phyloP scores from a whole-genome alignment of 495 filamentous ascomycete genomes.

The Usnea hakonensis region DNA sequence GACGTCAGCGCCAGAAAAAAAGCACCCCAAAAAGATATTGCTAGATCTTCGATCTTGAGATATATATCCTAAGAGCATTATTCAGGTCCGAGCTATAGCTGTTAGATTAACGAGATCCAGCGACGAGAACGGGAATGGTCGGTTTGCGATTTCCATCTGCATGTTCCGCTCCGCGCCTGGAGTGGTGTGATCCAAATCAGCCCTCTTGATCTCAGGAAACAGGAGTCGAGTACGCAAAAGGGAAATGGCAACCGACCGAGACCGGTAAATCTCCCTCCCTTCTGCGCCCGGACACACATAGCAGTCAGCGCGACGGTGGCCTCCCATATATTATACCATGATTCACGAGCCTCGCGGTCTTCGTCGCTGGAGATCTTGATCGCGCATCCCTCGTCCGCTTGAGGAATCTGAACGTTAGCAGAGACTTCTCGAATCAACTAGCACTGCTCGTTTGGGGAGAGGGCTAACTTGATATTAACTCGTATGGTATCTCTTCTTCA shows the following conservation, averaged over 20 bases:
- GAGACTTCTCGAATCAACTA: not conserved
- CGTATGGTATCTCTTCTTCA: not conserved
- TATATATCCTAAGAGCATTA: too few species aligned
- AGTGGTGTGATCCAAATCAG: not conserved
- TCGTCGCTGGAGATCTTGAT: not conserved
- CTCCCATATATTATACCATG: not conserved
- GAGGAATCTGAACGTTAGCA: not conserved
- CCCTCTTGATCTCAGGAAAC: not conserved
- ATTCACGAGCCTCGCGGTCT: not conserved
- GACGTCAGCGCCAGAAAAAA: not conserved
- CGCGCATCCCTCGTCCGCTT: not conserved
- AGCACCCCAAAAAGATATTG: not conserved
- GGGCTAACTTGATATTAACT: not conserved
- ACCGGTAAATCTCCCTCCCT: not conserved
- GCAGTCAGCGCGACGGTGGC: not conserved
- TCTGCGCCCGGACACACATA: not conserved
- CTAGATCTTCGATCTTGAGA: too few species aligned
- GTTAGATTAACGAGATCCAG: not conserved
- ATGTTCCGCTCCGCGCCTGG: not conserved
- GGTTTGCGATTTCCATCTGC: not conserved
- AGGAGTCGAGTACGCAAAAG: not conserved
- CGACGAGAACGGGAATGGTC: not conserved
- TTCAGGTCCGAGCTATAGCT: not conserved
- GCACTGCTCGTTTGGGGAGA: not conserved
- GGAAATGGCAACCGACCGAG: not conserved